These are phyloP conservation scores for Aspergillus ellipticus DNA, from an alignment of 495 filamentous ascomycete species.

Conservation along the genomic window DNA sequence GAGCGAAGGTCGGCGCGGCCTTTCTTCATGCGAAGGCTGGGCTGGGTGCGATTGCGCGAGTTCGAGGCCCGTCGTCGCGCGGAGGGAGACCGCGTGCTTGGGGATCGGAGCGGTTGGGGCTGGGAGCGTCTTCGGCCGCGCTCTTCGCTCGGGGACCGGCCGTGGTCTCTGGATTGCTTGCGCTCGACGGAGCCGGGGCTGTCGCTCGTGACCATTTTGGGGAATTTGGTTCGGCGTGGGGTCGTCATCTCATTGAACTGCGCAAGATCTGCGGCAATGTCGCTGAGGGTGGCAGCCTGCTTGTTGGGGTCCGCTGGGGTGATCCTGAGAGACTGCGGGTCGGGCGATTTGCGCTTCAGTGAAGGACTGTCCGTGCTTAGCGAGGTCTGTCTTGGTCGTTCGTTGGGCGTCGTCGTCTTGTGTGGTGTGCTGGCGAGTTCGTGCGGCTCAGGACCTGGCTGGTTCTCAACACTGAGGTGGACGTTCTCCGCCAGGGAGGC, in stretches of 20 bases:
- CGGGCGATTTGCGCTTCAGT: slow-evolving; percentile 41
- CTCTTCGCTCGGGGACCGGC: slow-evolving; percentile 13
- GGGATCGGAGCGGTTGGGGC: slow-evolving; percentile 12
- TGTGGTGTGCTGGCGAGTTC: neutral
- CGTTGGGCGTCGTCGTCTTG: slow-evolving; percentile 10
- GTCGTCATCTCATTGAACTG: slow-evolving; percentile 19
- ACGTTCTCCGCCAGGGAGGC: slow-evolving; percentile 12
- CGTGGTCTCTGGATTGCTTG: slow-evolving; percentile 14
- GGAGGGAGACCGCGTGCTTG: slow-evolving; percentile 16
- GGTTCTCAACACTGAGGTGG: neutral
- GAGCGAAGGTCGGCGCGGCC: slow-evolving; percentile 25
- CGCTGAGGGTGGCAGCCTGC: slow-evolving; percentile 13
- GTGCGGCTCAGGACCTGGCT: slow-evolving; percentile 3
- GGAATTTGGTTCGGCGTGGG: slow-evolving; percentile 30
- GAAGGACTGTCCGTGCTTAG: slow-evolving; percentile 37
- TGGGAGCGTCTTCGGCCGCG: slow-evolving; percentile 13
- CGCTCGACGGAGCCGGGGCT: slow-evolving; percentile 41
- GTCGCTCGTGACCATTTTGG: slow-evolving; percentile 33
- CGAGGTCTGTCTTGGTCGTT: slow-evolving; percentile 11
- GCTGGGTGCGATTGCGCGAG: slow-evolving; percentile 15
- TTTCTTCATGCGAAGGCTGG: slow-evolving; percentile 24
- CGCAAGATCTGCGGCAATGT: slow-evolving; percentile 18
- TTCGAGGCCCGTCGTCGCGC: slow-evolving; percentile 17
- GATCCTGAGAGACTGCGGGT: slow-evolving; percentile 28
- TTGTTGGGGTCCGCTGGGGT: neutral